These are phyloP conservation scores for Nowakowskiella sp. DNA, from an alignment of 192 early-diverging fungal genomes.

Conservation along the genomic window DNA sequence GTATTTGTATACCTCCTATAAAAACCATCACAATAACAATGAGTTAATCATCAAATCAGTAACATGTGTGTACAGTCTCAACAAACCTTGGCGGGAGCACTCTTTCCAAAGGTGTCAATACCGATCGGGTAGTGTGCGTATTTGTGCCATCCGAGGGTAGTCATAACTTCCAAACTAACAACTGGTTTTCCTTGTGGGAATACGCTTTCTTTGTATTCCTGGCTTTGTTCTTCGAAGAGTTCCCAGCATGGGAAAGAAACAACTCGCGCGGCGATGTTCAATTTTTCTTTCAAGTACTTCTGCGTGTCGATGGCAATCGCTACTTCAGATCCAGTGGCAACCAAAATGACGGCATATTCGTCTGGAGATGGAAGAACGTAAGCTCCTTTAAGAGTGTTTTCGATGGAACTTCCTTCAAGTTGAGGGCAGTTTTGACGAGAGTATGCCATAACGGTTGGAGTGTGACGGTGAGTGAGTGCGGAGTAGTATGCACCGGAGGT, in stretches of 20 bases:
- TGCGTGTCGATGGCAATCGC: conserved; percentile 83
- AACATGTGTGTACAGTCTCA: background rate
- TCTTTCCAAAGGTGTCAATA: conserved; percentile 83
- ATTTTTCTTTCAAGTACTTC: conserved; percentile 52
- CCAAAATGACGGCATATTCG: conserved; percentile 47
- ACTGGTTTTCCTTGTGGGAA: conserved; percentile 70
- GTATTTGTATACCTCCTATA: conserved; percentile 69
- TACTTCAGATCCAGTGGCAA: conserved; percentile 88
- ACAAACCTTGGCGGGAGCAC: conserved; percentile 56
- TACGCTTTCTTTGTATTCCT: conserved; percentile 75
- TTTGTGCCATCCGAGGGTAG: conserved; percentile 84
- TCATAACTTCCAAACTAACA: conserved; percentile 81
- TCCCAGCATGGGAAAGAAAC: conserved; percentile 92
- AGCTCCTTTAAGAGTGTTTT: conserved; percentile 75
- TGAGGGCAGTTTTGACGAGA: conserved; percentile 94
- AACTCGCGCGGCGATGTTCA: conserved; percentile 59
- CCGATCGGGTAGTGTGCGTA: conserved; percentile 84
- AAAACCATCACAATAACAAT: conserved; percentile 1
- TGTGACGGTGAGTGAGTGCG: conserved; percentile 59
- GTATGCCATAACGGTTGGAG: conserved; percentile 78
- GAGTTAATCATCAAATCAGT: too few species aligned
- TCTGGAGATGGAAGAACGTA: conserved; percentile 70
- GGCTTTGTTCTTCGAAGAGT: conserved; percentile 75
- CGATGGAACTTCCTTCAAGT: conserved; percentile 72
- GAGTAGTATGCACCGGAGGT: conserved; percentile 80